Conservation (phyloP, 1,284 basidiomycete genomes). For the Ceratobasidium sp. region DNA sequence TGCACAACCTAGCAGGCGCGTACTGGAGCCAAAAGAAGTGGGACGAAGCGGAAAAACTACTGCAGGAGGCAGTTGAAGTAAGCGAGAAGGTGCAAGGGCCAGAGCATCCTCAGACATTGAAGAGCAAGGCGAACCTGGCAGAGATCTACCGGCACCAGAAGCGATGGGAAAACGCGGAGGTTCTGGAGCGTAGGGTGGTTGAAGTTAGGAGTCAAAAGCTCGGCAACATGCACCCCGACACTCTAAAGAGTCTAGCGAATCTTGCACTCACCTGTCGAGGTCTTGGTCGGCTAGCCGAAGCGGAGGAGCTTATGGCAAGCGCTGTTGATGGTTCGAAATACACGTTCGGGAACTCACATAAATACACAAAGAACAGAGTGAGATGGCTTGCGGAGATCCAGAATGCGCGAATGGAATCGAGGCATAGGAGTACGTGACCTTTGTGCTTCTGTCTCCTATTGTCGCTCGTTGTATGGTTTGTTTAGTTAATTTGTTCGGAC, state of each 20-base stretch:
- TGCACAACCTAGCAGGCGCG: conserved; percentile 17
- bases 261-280: conserved; percentile 15
- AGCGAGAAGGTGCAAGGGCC: background rate
- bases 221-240: conserved; percentile 8
- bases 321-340: conserved; percentile 1
- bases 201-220: background rate
- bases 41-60: conserved; percentile 8
- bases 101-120: conserved; percentile 12
- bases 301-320: conserved; percentile 14
- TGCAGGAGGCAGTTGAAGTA: conserved; percentile 22
- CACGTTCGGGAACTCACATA: background rate
- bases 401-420: background rate
- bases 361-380: background rate
- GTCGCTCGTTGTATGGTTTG: too few relatives aligned
- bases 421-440: background rate
- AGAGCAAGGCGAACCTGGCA: conserved; percentile 15
- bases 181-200: conserved; percentile 3
- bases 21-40: conserved; percentile 6
- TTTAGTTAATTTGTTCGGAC: too few relatives aligned
- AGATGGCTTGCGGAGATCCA: conserved; percentile 4
- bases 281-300: conserved; percentile 19
- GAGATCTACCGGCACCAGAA: conserved; percentile 22
- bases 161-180: conserved; percentile 23
- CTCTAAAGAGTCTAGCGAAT: background rate
- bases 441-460: too few relatives aligned